Percentiles rank a stretch among this genome's conserved stretches.
phyloP scores from a whole-genome alignment of 768 basidiomycete species.

The Dictyophora rubrovolvata region DNA sequence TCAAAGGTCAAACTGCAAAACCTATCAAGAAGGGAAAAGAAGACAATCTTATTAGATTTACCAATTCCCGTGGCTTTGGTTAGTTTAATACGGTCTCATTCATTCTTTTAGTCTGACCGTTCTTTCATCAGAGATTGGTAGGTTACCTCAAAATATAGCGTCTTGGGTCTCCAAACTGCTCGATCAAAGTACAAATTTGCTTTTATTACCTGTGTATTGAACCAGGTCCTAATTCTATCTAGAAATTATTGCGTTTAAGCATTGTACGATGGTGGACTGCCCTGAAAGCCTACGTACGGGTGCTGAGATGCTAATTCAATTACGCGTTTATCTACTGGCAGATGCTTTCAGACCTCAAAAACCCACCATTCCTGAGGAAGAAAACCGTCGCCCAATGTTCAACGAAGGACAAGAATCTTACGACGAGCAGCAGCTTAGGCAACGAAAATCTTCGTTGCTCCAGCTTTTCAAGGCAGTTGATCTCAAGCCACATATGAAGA shows the following conservation, averaged over 20 bases:
- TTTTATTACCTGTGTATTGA: neutral
- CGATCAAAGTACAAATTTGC: slow-evolving; percentile 51
- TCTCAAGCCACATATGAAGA: slow-evolving; percentile 43
- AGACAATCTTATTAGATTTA: slow-evolving; percentile 57
- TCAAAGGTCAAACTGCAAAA: slow-evolving; percentile 26
- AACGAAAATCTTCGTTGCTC: slow-evolving; percentile 66
- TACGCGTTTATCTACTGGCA: slow-evolving; percentile 59
- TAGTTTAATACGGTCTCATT: slow-evolving; percentile 8
- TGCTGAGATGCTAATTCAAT: slow-evolving; percentile 63
- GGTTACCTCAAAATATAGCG: slow-evolving; percentile 59
- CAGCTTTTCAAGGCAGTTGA: slow-evolving; percentile 64
- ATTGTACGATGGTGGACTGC: slow-evolving; percentile 69
- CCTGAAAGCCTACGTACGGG: slow-evolving; percentile 63
- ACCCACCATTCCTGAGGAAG: slow-evolving; percentile 20
- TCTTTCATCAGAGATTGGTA: slow-evolving; percentile 52
- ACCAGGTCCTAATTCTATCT: slow-evolving; percentile 1
- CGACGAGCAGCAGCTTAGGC: slow-evolving; percentile 68
- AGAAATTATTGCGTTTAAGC: slow-evolving; percentile 61
- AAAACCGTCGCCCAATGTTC: slow-evolving; percentile 36
- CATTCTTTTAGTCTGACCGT: neutral
- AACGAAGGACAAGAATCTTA: slow-evolving; percentile 72
- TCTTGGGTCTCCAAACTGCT: slow-evolving; percentile 67
- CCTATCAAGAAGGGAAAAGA: slow-evolving; percentile 40
- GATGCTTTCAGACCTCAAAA: slow-evolving; percentile 49
- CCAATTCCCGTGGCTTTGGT: slow-evolving; percentile 61